These are phyloP conservation scores for Guyanaporus albipodus DNA, from an alignment of 768 basidiomycete species.

Conservation along the genomic window DNA sequence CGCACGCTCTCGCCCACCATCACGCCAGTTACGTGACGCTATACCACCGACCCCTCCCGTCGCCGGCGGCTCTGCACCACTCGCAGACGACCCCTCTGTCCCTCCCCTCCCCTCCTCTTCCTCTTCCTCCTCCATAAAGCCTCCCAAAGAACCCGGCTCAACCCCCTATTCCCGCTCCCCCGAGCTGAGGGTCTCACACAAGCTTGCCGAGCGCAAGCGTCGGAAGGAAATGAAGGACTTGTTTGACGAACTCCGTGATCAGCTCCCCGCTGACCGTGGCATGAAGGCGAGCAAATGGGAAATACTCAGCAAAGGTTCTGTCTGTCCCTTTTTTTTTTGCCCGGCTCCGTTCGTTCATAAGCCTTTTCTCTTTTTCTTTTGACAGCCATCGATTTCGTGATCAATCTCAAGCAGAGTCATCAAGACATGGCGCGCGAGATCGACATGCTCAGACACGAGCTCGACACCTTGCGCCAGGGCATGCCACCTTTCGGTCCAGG, in stretches of 20 bases:
- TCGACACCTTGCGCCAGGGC: constrained; percentile 60
- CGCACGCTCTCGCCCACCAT: constrained; percentile 68
- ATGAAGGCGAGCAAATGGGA: constrained; percentile 99
- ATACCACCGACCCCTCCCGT: constrained; percentile 39
- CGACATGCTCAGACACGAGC: constrained; percentile 72
- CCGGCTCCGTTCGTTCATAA: too few species aligned
- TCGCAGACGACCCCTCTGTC: constrained; percentile 41
- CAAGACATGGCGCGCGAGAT: constrained; percentile 77
- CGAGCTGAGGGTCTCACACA: constrained; percentile 92
- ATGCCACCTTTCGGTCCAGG: constrained; percentile 48
- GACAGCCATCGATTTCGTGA: constrained; percentile 85
- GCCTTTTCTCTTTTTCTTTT: constrained; percentile 5
- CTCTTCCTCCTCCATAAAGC: constrained; percentile 33
- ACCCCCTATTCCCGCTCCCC: constrained; percentile 95
- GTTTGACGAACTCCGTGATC: constrained; percentile 93
- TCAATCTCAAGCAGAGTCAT: constrained; percentile 69
- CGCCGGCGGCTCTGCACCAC: constrained; percentile 33
- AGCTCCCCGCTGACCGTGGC: constrained; percentile 85
- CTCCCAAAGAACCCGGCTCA: constrained; percentile 44
- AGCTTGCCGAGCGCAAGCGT: constrained; percentile 93
- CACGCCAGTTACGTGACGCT: constrained; percentile 48
- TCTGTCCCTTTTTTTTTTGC: background rate
- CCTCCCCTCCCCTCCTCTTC: constrained; percentile 35
- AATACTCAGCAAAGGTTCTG: constrained; percentile 91
- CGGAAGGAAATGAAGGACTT: constrained; percentile 99